Base-by-base conservation (phyloP, 371 early-diverging fungal species). In the Rhizomucor pusillus region DNA sequence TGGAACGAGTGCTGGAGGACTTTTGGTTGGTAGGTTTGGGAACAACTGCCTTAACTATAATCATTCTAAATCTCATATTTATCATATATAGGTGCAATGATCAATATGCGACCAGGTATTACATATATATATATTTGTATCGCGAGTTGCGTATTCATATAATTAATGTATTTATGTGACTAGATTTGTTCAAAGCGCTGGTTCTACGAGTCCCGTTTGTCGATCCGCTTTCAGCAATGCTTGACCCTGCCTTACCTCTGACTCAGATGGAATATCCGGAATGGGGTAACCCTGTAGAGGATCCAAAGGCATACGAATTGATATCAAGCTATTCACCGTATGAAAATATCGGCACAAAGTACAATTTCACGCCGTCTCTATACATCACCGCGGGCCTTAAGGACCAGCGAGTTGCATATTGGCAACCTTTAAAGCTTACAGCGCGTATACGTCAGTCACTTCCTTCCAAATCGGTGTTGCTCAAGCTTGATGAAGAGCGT, bases 181-280 rank as follows among this genome's bases (percentile, higher is more conserved):
- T 54, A 60, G 91, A 90, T 49, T 65, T 90, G 4, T 92, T 90
- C 60, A 80, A 86, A 10, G 91, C 91, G 0, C 76, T 91, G 3
- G 72, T 91, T 14, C 68, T 92, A 20, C 81, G 86, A n/a, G 91
- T 89, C 0, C 94, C 95, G 0, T 94, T 94, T 71, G 75, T 93
- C 5, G 94, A 93, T 52, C 91, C 91, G 12, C 70, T 93, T 22
- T 83, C 88, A 1, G 71, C 92, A 35, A 90, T 94, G 92, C 67
- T 91, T 25, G 80, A 86, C 39, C 82, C 85, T 7, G 65, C 79
- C 47, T 71, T 88, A 9, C 93, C 95, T 0, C 58, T 93, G 2
- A 88, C 95, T 3, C 69, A 77, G 41, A 83, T 88, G 35, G 95
- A 94, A 59, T 82, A 79, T 46, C 72, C 81, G 9, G 95, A 94